Evolutionary conservation across 2,329 filamentous ascomycete species (phyloP), one percentile per base, ranked within the genome.

Genomic region (Tolypocladium amazonense): DNA sequence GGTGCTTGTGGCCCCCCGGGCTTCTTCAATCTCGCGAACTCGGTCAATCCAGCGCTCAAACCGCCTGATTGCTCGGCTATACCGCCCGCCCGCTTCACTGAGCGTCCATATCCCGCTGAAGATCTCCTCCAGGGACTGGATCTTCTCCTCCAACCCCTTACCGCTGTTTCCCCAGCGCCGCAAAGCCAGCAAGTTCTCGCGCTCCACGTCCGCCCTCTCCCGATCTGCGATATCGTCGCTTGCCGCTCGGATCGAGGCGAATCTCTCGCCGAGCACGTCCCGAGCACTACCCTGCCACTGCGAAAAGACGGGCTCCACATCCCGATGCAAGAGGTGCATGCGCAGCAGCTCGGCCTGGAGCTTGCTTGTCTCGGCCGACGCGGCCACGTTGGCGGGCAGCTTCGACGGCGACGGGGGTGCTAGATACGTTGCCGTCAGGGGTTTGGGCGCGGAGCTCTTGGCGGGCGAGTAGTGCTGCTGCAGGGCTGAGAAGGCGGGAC

Each of bases 391-490:
- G 66, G 80, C 76, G 6, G 85, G 82, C 3, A 83, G 77, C 66
- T 86, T 85, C 37, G 81, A 83, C 1, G 85, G 84, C 3, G 83
- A 83, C 0, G 84, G 81, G 0, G 84, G 82, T 23, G 81, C 82
- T 53, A 86, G 78, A 71, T 78, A 80, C 47, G 79, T 76, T 18
- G 83, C 75, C 0, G 82, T 82, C n/a, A 83, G 75, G 6, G 85
- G 83, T 62, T 88, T 89, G 0, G 86, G 83, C 0, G 81, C 79
- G 11, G 78, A 73, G 4, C 76, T 77, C 67, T 88, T 88, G 53
- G 82, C 81, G 0, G 87, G 86, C 35, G 83, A 86, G 73, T 83
- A 88, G 72, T 88, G 84, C 65, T 88, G 85, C 65, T 88, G 85
- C 45, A 83, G 79, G 0, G 81, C 87, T 56, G 77, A 82, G 71